These are phyloP conservation scores for Spergularia marina DNA, from an alignment of 148 eudicot species.

Conservation along the genomic window DNA sequence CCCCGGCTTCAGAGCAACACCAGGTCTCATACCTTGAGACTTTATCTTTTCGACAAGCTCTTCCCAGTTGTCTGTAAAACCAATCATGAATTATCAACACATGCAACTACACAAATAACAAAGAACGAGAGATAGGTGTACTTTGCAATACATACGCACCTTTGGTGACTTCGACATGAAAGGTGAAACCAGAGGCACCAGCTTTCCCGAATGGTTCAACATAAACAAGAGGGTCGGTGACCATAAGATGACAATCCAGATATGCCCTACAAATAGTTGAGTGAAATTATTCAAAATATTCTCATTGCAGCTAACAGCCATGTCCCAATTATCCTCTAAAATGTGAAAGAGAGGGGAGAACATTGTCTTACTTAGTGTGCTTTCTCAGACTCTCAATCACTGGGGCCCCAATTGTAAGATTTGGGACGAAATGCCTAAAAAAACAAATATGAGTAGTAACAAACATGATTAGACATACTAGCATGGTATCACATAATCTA, in stretches of 20 bases:
- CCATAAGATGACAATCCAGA: slow-evolving; percentile 99
- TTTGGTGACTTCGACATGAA: slow-evolving; percentile 86
- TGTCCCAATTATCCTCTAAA: neutral
- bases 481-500: neutral
- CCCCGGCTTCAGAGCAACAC: slow-evolving; percentile 85
- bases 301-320: neutral
- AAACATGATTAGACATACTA: neutral
- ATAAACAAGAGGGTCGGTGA: slow-evolving; percentile 87
- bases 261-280: slow-evolving; percentile 58
- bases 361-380: slow-evolving; percentile 65
- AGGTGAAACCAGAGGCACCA: slow-evolving; percentile 98
- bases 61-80: slow-evolving; percentile 76
- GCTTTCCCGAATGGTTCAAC: slow-evolving; percentile 94
- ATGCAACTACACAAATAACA: slow-evolving; percentile 5
- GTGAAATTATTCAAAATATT: neutral
- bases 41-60: slow-evolving; percentile 71
- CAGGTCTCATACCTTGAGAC: slow-evolving; percentile 85
- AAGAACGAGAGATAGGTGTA: neutral
- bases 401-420: slow-evolving; percentile 97
- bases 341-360: slow-evolving; percentile 1
- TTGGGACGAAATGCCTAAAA: slow-evolving; percentile 89
- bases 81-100: slow-evolving; percentile 5
- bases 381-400: slow-evolving; percentile 90
- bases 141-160: slow-evolving; percentile 38
- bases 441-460: neutral